Percentiles rank a stretch among this genome's conserved stretches.
phyloP scores from a whole-genome alignment of 768 basidiomycete species.

The Fomitopsis pulvina region DNA sequence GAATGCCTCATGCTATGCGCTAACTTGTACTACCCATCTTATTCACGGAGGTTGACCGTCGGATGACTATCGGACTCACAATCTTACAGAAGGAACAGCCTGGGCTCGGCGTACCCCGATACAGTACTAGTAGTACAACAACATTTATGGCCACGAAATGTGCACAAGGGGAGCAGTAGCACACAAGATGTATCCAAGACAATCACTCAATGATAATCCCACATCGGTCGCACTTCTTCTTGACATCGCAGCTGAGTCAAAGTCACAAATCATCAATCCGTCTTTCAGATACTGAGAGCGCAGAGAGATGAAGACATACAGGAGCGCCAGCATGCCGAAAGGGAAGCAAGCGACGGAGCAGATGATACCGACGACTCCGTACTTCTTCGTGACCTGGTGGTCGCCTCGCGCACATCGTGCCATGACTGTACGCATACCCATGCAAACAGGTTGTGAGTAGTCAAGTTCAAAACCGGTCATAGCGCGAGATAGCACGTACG shows the following conservation, averaged over 20 bases:
- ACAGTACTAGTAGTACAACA: no score
- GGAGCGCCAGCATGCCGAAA: conserved; percentile 10
- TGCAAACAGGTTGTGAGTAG: no score
- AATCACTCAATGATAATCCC: conserved; percentile 6
- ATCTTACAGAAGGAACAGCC: no score
- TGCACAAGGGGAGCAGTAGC: no score
- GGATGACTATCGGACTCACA: no score
- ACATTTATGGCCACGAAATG: neutral
- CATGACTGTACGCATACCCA: conserved; percentile 9
- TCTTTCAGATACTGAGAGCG: no score
- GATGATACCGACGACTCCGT: conserved; percentile 25
- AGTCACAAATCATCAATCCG: neutral
- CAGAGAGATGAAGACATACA: conserved; percentile 8
- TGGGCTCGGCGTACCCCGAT: no score
- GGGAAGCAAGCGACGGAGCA: conserved; percentile 23
- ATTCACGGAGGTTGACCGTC: no score
- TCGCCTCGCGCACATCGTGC: conserved; percentile 24
- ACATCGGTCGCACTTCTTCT: conserved; percentile 23
- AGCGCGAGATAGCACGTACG: neutral
- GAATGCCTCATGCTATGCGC: no score
- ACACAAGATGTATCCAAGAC: neutral
- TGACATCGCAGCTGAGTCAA: conserved; percentile 9
- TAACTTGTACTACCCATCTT: neutral
- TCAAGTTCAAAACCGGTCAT: no score
- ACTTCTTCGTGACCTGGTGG: conserved; percentile 20